Evolutionary conservation across 2,329 filamentous ascomycete genomes (phyloP).

Genomic region (Phoma sp.): DNA sequence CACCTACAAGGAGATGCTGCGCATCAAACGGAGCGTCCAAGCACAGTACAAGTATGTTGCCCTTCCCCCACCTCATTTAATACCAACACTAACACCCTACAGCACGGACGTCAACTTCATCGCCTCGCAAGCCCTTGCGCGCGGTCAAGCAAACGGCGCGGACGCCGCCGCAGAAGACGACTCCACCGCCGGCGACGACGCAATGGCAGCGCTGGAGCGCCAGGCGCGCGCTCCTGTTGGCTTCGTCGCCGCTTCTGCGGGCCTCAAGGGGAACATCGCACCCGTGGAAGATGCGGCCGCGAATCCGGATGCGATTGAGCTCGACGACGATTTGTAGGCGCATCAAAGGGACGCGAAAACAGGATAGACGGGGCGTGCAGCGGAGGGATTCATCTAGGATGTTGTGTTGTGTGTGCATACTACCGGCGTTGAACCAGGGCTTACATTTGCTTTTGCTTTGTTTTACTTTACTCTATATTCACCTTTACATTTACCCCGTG

Average conservation of each 20-base stretch:
- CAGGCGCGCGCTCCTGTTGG: conserved; percentile 87
- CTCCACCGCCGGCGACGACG: conserved; percentile 68
- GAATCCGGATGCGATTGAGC: conserved; percentile 86
- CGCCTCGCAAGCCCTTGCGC: conserved; percentile 89
- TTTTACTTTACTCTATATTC: too few relatives aligned
- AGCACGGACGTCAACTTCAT: conserved; percentile 98
- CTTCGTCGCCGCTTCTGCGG: conserved; percentile 86
- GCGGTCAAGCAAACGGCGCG: conserved; percentile 66
- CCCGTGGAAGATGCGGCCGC: conserved; percentile 54
- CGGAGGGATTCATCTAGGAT: too few relatives aligned
- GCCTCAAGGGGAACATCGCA: conserved; percentile 68
- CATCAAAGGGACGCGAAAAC: too few relatives aligned
- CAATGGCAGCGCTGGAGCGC: conserved; percentile 87
- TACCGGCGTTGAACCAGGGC: not conserved
- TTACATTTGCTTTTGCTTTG: not conserved
- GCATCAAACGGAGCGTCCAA: conserved; percentile 96
- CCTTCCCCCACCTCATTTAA: not conserved
- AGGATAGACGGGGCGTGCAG: too few relatives aligned
- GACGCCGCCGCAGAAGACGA: conserved; percentile 50
- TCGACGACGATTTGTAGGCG: conserved; percentile 61
- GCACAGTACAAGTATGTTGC: conserved; percentile 84
- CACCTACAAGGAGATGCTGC: conserved; percentile 98
- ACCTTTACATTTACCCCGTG: too few relatives aligned
- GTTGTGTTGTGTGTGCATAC: not conserved
- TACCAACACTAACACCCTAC: conserved; percentile 39